phyloP scores from a whole-genome alignment of 2,329 filamentous ascomycete genomes.

The Sporothrix brasiliensis region DNA sequence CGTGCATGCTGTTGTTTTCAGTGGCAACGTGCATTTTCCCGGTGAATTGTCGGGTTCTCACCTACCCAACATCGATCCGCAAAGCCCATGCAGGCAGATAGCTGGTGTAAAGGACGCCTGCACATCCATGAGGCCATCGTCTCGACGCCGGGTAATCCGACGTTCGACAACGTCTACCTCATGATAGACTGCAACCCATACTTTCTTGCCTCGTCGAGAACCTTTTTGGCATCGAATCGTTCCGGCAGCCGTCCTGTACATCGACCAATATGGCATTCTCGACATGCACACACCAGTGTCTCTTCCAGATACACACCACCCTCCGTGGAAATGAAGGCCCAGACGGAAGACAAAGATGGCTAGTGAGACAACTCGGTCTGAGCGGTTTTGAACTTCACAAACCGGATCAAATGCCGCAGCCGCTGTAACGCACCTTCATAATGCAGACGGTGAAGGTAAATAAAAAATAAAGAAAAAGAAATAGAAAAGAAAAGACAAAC shows the following conservation, averaged over 20 bases:
- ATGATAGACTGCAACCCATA: background rate
- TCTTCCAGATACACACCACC: background rate
- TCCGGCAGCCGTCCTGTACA: background rate
- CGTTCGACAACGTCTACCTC: background rate
- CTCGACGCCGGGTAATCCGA: background rate
- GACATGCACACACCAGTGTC: slow-evolving; percentile 1
- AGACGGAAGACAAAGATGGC: background rate
- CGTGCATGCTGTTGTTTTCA: background rate
- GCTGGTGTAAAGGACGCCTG: too few species aligned
- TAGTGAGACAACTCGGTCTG: slow-evolving; percentile 11
- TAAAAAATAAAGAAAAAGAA: background rate
- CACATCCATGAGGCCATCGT: background rate
- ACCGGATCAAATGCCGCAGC: slow-evolving; percentile 6
- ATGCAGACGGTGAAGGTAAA: slow-evolving; percentile 7
- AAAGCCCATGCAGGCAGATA: background rate
- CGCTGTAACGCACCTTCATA: background rate
- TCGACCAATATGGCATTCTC: background rate
- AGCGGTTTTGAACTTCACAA: background rate
- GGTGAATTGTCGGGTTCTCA: background rate
- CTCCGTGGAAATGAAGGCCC: background rate
- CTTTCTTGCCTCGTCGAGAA: background rate
- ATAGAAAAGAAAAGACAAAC: background rate
- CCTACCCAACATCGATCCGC: background rate
- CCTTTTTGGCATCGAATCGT: too few species aligned
- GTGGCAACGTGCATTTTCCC: background rate